Conservation (phyloP, 495 filamentous ascomycete species). For the Aspergillus ellipticus region DNA sequence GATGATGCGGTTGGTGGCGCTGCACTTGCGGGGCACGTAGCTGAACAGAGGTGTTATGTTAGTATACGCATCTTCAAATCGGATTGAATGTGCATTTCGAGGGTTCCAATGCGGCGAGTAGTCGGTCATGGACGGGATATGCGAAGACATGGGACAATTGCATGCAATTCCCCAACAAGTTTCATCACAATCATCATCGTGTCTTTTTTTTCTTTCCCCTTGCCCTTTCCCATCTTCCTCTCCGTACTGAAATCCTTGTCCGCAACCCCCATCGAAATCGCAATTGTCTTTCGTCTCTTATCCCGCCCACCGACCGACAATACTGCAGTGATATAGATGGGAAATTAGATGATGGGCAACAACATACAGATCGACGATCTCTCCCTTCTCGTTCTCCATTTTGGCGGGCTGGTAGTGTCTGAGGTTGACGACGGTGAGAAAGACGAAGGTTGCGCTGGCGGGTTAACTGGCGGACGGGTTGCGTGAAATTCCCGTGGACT, state of each 20-base stretch:
- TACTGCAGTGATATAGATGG: constrained; percentile 9
- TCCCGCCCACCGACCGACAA: background rate
- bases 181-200: no score
- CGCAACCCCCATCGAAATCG: background rate
- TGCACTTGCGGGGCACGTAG: constrained; percentile 99
- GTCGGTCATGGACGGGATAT: constrained; percentile 1
- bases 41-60: constrained; percentile 42
- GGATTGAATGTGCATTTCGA: background rate
- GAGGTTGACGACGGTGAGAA: constrained; percentile 42
- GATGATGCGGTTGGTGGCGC: constrained; percentile 95
- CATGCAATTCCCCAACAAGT: no score
- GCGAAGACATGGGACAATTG: background rate
- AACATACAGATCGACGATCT: constrained; percentile 96
- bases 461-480: constrained; percentile 16
- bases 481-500: constrained; percentile 18
- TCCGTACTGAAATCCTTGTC: background rate
- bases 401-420: constrained; percentile 48
- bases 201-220: background rate
- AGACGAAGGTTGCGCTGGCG: constrained; percentile 23
- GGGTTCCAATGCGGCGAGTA: no score
- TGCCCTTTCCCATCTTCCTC: background rate
- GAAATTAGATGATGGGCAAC: no score
- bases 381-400: constrained; percentile 98
- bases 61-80: constrained; percentile 5
- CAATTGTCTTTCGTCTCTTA: background rate